Conservation (phyloP, 1,139 yeast genomes). For the Suhomyces chickasaworum region DNA sequence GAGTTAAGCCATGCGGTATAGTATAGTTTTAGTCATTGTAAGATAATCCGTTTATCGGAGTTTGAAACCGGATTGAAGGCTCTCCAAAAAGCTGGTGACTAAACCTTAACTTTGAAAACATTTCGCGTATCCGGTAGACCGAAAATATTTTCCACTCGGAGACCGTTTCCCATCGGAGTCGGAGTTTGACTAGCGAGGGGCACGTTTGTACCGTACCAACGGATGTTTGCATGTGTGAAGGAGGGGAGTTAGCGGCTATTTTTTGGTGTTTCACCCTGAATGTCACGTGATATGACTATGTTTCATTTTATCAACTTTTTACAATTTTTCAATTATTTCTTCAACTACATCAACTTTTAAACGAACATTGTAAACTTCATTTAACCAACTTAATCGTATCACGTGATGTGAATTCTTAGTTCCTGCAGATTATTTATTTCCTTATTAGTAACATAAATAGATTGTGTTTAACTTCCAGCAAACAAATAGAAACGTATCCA, state of each 20-base stretch:
- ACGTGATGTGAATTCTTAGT: too few species aligned
- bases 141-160: background rate
- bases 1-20: background rate
- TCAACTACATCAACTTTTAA: too few species aligned
- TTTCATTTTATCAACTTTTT: background rate
- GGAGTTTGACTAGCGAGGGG: conserved; percentile 1
- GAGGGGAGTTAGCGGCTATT: background rate
- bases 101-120: background rate
- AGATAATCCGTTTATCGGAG: background rate
- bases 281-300: background rate
- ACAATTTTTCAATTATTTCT: too few species aligned
- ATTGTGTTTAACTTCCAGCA: too few species aligned
- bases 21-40: background rate
- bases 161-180: conserved; percentile 1
- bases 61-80: background rate
- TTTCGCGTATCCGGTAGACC: background rate
- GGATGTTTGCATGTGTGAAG: background rate
- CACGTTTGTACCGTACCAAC: background rate
- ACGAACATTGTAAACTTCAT: too few species aligned
- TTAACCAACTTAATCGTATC: too few species aligned
- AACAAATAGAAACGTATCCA: too few species aligned
- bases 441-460: too few species aligned
- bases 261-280: too few species aligned
- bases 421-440: too few species aligned
- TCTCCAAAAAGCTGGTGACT: background rate